Percentiles rank a stretch among this genome's conserved stretches.
Conservation (phyloP, 176 grass and related monocot genomes). For the Musa troglodytarum region DNA sequence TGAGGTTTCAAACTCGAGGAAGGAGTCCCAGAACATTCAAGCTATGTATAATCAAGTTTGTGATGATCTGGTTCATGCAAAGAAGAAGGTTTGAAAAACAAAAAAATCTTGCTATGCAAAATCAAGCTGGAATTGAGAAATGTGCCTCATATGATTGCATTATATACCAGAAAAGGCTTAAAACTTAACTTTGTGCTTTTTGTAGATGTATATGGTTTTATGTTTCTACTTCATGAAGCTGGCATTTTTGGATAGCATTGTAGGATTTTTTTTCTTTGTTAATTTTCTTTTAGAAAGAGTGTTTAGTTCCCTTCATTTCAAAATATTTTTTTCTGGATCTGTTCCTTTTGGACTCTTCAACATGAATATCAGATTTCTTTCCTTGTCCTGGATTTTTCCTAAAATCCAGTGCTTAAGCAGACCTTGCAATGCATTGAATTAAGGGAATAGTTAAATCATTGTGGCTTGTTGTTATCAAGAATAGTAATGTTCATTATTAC, state of each 20-base stretch:
- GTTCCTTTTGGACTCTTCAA: neutral
- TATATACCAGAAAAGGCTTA: no score
- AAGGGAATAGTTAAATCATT: neutral
- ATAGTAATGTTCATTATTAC: neutral
- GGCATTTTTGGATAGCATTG: no score
- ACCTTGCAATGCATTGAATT: neutral
- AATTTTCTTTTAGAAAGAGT: no score
- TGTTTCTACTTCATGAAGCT: no score
- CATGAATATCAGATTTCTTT: neutral
- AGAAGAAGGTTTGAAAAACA: constrained; percentile 43
- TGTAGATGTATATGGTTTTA: no score
- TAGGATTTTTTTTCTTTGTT: no score
- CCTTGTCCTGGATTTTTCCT: neutral
- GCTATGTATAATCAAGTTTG: constrained; percentile 47
- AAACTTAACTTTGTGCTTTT: no score
- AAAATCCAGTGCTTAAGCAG: neutral
- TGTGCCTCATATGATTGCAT: neutral
- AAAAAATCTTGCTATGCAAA: neutral
- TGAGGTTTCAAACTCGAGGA: constrained; percentile 56
- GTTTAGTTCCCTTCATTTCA: no score
- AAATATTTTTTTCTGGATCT: no score
- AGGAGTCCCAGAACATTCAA: constrained; percentile 44
- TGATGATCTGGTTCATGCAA: constrained; percentile 50
- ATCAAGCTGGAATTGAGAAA: neutral
- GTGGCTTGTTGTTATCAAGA: neutral